These are phyloP conservation scores for Vaccinium macrocarpon DNA, from an alignment of 148 eudicot species.

Conservation along the genomic window DNA sequence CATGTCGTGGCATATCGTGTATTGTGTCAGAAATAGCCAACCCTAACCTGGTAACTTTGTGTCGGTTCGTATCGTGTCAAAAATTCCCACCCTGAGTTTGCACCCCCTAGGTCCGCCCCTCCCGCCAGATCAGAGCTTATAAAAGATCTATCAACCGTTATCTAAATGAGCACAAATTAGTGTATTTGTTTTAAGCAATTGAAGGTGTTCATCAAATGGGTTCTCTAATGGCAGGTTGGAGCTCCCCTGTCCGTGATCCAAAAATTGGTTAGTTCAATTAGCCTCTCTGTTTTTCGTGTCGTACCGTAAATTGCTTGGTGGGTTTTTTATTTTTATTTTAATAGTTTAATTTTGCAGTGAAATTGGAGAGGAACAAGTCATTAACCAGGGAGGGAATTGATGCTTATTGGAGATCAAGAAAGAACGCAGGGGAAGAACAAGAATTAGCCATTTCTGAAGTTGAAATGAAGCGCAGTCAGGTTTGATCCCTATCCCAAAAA, in stretches of 20 bases:
- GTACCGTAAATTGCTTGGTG: not conserved
- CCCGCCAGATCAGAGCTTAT: not conserved
- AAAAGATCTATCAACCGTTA: not conserved
- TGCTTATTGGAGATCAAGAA: slow-evolving; percentile 65
- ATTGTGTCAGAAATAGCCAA: no score
- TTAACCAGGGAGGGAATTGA: slow-evolving; percentile 61
- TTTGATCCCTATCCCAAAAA: not conserved
- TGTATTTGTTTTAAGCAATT: not conserved
- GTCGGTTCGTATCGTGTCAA: no score
- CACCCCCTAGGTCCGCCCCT: no score
- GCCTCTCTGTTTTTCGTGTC: not conserved
- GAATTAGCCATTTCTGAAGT: slow-evolving; percentile 29
- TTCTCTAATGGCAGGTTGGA: slow-evolving; percentile 72
- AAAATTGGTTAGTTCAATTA: slow-evolving; percentile 20
- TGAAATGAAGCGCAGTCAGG: slow-evolving; percentile 20
- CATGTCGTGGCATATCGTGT: no score
- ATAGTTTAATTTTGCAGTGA: slow-evolving; percentile 27
- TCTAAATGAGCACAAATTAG: not conserved
- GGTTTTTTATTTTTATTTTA: not conserved
- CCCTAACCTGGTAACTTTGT: no score
- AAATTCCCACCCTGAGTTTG: no score
- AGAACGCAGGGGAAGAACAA: slow-evolving; percentile 48
- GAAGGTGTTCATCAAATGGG: slow-evolving; percentile 35
- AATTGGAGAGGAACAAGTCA: slow-evolving; percentile 60
- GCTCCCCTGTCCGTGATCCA: slow-evolving; percentile 44